These are phyloP conservation scores for Chalaropsis ovoidea DNA, from an alignment of 2,329 filamentous ascomycete genomes.

Conservation along the genomic window DNA sequence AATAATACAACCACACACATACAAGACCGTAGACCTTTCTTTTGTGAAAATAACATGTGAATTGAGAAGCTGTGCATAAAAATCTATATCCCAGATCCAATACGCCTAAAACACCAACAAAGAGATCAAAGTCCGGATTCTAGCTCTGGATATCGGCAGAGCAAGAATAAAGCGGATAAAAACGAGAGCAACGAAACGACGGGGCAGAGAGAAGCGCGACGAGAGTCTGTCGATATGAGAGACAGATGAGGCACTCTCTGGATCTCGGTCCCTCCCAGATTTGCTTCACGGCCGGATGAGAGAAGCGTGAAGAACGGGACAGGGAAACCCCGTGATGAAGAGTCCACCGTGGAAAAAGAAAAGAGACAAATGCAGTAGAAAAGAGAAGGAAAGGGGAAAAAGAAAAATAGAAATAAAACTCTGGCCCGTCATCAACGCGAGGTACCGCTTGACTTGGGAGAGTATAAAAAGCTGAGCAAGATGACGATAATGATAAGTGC, in stretches of 20 bases:
- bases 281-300: background rate
- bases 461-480: background rate
- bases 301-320: background rate
- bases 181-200: background rate
- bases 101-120: slow-evolving; percentile 2
- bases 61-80: background rate
- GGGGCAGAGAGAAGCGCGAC: background rate
- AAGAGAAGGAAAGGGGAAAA: background rate
- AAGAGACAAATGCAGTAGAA: background rate
- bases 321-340: no score
- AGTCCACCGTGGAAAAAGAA: background rate
- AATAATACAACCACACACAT: background rate
- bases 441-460: no score
- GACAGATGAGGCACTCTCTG: no score
- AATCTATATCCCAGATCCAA: slow-evolving; percentile 10
- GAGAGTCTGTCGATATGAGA: background rate
- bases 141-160: no score
- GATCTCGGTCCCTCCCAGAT: background rate
- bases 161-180: no score
- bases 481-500: background rate
- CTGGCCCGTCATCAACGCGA: background rate
- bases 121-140: no score
- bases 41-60: background rate
- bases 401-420: background rate
- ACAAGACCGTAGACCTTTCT: no score